phyloP scores from a whole-genome alignment of 129 eudicot species.

The Saussurea involucrata region DNA sequence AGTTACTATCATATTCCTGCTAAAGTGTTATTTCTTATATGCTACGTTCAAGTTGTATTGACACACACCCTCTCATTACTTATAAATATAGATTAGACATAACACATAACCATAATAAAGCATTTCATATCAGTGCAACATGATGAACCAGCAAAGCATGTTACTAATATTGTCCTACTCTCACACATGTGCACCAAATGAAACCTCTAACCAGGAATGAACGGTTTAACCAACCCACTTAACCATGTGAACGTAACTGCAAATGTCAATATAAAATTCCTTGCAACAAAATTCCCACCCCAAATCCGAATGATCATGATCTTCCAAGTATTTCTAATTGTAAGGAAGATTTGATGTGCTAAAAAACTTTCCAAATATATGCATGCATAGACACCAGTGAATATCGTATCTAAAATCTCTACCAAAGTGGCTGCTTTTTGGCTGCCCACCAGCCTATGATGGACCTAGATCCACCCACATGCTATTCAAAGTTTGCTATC shows the following conservation, averaged over 20 bases:
- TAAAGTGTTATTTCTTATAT: neutral
- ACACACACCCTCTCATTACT: neutral
- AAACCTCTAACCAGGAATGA: conserved; percentile 7
- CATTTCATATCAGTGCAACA: neutral
- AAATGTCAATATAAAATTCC: neutral
- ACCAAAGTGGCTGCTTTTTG: neutral
- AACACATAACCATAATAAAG: neutral
- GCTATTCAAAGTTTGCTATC: neutral
- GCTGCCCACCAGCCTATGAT: neutral
- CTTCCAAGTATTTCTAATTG: neutral
- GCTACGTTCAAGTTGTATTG: neutral
- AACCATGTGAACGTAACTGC: neutral
- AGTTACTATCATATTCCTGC: neutral
- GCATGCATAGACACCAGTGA: neutral
- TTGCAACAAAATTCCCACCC: neutral
- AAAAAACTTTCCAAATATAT: neutral
- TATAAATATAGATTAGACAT: neutral
- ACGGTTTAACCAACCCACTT: neutral
- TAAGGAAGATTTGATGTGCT: neutral
- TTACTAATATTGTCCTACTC: neutral
- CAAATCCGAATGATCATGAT: neutral
- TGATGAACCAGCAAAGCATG: conserved; percentile 9
- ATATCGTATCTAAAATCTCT: neutral
- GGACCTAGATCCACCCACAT: neutral
- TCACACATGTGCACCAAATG: neutral